Percentiles rank a stretch among this genome's conserved stretches.
Evolutionary conservation across 192 early-diverging fungal species (phyloP).

Genomic region (Umbelopsis ramanniana): DNA sequence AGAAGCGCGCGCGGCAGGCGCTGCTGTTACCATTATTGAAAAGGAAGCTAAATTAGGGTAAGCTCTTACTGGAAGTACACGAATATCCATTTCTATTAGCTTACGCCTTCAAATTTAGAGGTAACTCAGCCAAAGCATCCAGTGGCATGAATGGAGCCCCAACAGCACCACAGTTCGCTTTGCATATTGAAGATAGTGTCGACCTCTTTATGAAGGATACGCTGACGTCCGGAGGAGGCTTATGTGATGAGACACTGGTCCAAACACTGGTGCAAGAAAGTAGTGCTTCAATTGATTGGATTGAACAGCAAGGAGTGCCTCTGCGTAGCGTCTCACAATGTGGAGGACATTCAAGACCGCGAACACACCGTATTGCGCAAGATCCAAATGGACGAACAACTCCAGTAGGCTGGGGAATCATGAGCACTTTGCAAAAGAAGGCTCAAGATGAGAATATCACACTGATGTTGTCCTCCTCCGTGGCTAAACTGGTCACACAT

Average conservation of each 20-base stretch:
- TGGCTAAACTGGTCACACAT: conserved; percentile 54
- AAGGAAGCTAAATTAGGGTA: conserved; percentile 40
- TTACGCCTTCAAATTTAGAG: conserved; percentile 21
- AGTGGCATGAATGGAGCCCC: conserved; percentile 80
- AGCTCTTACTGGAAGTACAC: neutral
- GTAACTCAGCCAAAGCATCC: conserved; percentile 85
- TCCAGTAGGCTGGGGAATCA: conserved; percentile 75
- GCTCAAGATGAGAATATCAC: conserved; percentile 26
- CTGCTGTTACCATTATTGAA: conserved; percentile 30
- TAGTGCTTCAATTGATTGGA: conserved; percentile 72
- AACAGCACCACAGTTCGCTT: conserved; percentile 61
- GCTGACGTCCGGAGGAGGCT: conserved; percentile 69
- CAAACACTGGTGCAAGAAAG: conserved; percentile 71
- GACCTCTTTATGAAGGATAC: conserved; percentile 74
- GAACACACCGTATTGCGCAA: conserved; percentile 67
- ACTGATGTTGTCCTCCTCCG: conserved; percentile 43
- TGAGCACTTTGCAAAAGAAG: conserved; percentile 66
- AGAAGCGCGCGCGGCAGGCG: conserved; percentile 29
- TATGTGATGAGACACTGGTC: conserved; percentile 61
- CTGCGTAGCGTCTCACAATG: conserved; percentile 64
- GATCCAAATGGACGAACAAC: conserved; percentile 44
- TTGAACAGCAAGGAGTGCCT: conserved; percentile 67
- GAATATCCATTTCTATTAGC: too few species aligned
- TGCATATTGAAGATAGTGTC: conserved; percentile 56
- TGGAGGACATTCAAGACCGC: conserved; percentile 77